Evolutionary conservation across 495 filamentous ascomycete genomes (phyloP).

Genomic region (Staphylotrichum tortipilum): DNA sequence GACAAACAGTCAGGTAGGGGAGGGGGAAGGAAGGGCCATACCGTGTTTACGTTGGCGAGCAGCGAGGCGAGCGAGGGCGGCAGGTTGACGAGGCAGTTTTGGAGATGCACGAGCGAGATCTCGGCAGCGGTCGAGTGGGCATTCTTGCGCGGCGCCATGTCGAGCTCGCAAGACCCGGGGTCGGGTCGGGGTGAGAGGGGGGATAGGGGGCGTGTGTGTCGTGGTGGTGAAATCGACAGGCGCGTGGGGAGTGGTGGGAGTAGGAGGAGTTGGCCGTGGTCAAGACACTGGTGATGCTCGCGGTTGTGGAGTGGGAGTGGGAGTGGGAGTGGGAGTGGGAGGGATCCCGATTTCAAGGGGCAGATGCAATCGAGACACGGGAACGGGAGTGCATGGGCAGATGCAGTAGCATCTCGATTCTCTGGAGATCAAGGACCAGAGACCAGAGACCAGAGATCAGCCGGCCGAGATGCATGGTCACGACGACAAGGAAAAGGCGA

Average conservation of each 20-base stretch:
- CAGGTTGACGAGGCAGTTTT: conserved; percentile 91
- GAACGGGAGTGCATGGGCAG: no score
- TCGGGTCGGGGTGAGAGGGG: no score
- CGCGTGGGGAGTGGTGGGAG: background rate
- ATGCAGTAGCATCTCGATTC: no score
- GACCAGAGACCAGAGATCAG: no score
- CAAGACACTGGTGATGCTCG: background rate
- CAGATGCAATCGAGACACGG: no score
- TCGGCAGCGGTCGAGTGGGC: conserved; percentile 61
- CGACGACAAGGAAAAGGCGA: no score
- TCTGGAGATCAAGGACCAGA: no score
- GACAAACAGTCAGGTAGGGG: no score
- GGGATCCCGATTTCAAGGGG: no score
- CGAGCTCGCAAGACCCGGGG: background rate
- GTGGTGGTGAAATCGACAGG: background rate
- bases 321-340: background rate
- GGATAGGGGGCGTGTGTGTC: no score
- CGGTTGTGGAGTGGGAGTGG: background rate
- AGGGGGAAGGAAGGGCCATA: conserved; percentile 41
- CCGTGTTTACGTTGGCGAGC: conserved; percentile 79
- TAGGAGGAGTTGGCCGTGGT: background rate
- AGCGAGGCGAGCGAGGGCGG: conserved; percentile 74
- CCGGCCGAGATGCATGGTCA: no score
- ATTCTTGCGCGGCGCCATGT: conserved; percentile 58
- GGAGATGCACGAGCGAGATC: conserved; percentile 70